Conservation (phyloP, 805 yeast genomes). For the Candida loeiensis region DNA sequence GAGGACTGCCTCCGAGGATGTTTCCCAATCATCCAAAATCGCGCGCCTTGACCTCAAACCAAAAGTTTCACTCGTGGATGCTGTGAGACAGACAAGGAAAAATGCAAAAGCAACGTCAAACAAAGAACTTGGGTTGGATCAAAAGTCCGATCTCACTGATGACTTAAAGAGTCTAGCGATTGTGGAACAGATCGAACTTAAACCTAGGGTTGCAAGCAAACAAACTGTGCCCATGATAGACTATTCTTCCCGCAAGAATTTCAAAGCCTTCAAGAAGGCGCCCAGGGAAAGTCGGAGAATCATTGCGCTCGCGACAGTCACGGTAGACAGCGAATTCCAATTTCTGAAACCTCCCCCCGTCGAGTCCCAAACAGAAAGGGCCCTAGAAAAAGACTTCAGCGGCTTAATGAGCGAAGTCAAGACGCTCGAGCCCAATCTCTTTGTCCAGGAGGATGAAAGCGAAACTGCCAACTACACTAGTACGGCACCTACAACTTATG, state of each 20-base stretch:
- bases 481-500: too few species aligned
- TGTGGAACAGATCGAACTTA: conserved; percentile 27
- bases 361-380: conserved; percentile 3
- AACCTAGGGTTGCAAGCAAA: conserved; percentile 7
- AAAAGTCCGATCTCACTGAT: neutral
- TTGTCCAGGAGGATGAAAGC: conserved; percentile 7
- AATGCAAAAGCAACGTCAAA: conserved; percentile 19
- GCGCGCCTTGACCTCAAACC: conserved; percentile 4
- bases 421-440: conserved; percentile 5
- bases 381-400: conserved; percentile 11
- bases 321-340: conserved; percentile 10
- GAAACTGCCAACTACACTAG: neutral
- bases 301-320: conserved; percentile 19
- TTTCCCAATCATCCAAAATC: neutral
- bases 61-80: conserved; percentile 25
- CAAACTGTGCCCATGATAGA: conserved; percentile 9
- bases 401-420: conserved; percentile 14
- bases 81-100: conserved; percentile 25
- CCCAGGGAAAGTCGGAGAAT: neutral
- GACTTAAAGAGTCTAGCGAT: conserved; percentile 33
- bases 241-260: conserved; percentile 28
- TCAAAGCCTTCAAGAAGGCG: conserved; percentile 33
- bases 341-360: conserved; percentile 2
- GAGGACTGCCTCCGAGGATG: conserved; percentile 1
- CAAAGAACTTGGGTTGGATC: conserved; percentile 24